Evolutionary conservation across 306 rosid species (phyloP), one percentile per base, ranked within the genome.

Genomic region (Corylus americana): DNA sequence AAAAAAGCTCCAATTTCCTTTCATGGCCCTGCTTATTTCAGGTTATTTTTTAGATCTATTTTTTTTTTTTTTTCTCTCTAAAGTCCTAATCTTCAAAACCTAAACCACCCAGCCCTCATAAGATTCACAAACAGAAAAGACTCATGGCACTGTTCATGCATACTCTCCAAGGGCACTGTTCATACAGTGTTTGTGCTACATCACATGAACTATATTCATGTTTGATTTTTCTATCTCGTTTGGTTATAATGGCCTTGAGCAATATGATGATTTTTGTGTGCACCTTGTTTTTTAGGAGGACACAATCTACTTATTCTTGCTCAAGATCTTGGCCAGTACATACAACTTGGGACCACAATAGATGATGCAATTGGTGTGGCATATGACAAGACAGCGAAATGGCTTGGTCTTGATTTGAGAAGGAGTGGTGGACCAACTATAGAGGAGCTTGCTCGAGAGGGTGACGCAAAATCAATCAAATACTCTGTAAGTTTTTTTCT

Each of bases 321-420:
- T 42, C 89, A 82, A 80, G 97, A 90, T 86, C 92, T 94, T 85
- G 98, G 98, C 53, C 90, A 90, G 58, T 94, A 94, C 75, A 11
- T 86, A 77, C 98, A 94, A 86, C 97, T 94, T 75, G 98, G 98
- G 71, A 94, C 98, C 74, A 92, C 97, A 51, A 92, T 94, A 82
- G 98, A 94, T 67, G 98, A 94, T 87, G 97, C 97, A 22, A 90
- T 94, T 78, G 97, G 98, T 17, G 98, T 92, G 90, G 98, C 98
- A 39, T 94, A 92, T 80, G 97, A 92, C 90, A 94, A 94, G 87
- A 88, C 90, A 58, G 98, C 98, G 70, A 94, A 92, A 81, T 94
- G 98, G 98, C 97, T 94, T 29, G 97, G 97, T 71, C 98, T 94
- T 87, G 98, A 94, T 84, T 13, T 94, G 87, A 88, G 98, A 84